Conservation (phyloP, 2,329 filamentous ascomycete genomes). For the Alternaria tenuissima region DNA sequence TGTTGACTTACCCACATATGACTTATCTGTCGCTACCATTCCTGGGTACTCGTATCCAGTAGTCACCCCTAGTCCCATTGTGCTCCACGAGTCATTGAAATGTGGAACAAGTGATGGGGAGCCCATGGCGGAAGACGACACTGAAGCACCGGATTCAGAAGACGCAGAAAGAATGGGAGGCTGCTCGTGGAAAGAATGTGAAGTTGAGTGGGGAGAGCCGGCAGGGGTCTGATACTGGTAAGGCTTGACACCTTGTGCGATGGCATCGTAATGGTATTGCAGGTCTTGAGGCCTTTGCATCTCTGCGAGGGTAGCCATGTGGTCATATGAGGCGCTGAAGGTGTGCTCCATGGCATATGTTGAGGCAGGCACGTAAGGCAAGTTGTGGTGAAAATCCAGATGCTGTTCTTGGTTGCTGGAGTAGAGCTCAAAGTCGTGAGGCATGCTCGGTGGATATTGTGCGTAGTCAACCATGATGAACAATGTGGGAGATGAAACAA, state of each 20-base stretch:
- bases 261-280: slow-evolving; percentile 47
- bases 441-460: slow-evolving; percentile 43
- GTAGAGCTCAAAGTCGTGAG: slow-evolving; percentile 51
- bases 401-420: slow-evolving; percentile 44
- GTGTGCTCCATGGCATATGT: slow-evolving; percentile 45
- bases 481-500: slow-evolving; percentile 13
- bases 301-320: slow-evolving; percentile 45
- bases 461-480: slow-evolving; percentile 49
- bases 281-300: slow-evolving; percentile 46
- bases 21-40: slow-evolving; percentile 57
- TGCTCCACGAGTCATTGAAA: slow-evolving; percentile 66
- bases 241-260: slow-evolving; percentile 49
- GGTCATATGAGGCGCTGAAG: slow-evolving; percentile 50
- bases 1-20: slow-evolving; percentile 60
- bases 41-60: slow-evolving; percentile 65
- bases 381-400: slow-evolving; percentile 41
- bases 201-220: slow-evolving; percentile 55
- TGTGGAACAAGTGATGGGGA: slow-evolving; percentile 68
- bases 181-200: slow-evolving; percentile 57
- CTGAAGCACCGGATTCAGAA: slow-evolving; percentile 61
- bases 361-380: slow-evolving; percentile 39
- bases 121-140: slow-evolving; percentile 60
- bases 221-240: slow-evolving; percentile 49
- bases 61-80: slow-evolving; percentile 67
- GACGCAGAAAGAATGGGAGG: slow-evolving; percentile 58